Percentiles rank a stretch among this genome's conserved stretches.
Evolutionary conservation across 495 filamentous ascomycete genomes (phyloP).

Genomic region (Haplographium delicatum): DNA sequence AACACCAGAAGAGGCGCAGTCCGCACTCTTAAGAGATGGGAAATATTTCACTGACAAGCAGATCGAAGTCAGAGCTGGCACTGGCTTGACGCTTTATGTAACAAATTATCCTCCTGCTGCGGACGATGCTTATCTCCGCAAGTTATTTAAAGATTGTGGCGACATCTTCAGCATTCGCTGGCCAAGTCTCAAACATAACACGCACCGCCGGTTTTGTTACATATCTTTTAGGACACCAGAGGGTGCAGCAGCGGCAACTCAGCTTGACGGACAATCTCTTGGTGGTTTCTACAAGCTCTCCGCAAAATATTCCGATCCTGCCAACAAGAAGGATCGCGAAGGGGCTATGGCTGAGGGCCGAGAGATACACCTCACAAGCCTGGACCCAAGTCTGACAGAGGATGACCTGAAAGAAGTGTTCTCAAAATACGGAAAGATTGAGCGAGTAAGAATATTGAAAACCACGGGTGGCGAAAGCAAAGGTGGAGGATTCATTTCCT

Average conservation of each 20-base stretch:
- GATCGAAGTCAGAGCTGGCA: conserved; percentile 67
- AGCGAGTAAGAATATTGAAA: conserved; percentile 56
- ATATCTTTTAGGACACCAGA: conserved; percentile 69
- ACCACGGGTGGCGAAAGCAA: conserved; percentile 60
- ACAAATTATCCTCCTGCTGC: conserved; percentile 86
- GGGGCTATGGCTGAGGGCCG: conserved; percentile 81
- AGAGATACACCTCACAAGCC: conserved; percentile 75
- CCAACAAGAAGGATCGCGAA: conserved; percentile 66
- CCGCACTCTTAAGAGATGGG: conserved; percentile 72
- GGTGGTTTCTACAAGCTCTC: conserved; percentile 61
- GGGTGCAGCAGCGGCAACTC: conserved; percentile 60
- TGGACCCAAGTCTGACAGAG: conserved; percentile 61
- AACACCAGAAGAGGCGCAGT: conserved; percentile 67
- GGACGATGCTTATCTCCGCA: conserved; percentile 73
- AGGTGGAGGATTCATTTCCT: conserved; percentile 74
- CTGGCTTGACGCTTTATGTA: conserved; percentile 76
- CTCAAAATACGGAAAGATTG: conserved; percentile 66
- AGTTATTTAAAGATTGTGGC: conserved; percentile 71
- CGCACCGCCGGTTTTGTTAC: conserved; percentile 88
- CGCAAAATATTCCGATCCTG: conserved; percentile 80
- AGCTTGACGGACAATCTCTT: conserved; percentile 61
- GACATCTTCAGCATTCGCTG: conserved; percentile 82
- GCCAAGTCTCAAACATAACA: conserved; percentile 84
- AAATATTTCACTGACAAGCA: conserved; percentile 66
- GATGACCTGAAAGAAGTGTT: conserved; percentile 67